Percentiles rank a stretch among this genome's conserved stretches.
Conservation (phyloP, 1,284 basidiomycete genomes). For the Rugosomyces carneus region DNA sequence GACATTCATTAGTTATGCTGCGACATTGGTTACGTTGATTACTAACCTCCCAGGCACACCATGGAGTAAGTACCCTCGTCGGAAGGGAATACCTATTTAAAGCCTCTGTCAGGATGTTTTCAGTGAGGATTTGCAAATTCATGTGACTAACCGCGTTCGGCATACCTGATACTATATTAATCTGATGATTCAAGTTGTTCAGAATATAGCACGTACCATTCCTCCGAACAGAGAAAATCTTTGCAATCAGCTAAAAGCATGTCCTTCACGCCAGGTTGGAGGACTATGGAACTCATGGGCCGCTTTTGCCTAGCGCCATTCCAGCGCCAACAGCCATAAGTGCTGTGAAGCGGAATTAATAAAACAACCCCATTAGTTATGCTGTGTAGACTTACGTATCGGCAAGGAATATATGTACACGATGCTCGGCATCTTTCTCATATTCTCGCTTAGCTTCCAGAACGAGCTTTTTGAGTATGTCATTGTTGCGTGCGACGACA, state of each 20-base stretch:
- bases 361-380: constrained; percentile 5
- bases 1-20: constrained; percentile 15
- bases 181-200: constrained; percentile 1
- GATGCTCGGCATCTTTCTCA: constrained; percentile 82
- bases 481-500: constrained; percentile 79
- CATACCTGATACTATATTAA: constrained; percentile 53
- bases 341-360: constrained; percentile 30
- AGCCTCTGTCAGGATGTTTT: constrained; percentile 6
- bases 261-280: constrained; percentile 80
- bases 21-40: constrained; percentile 10
- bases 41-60: constrained; percentile 77
- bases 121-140: constrained; percentile 9
- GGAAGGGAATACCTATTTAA: constrained; percentile 71
- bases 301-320: constrained; percentile 81
- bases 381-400: constrained; percentile 61
- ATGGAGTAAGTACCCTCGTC: constrained; percentile 77
- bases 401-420: constrained; percentile 81
- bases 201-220: constrained; percentile 54
- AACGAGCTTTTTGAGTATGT: constrained; percentile 77
- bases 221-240: constrained; percentile 77
- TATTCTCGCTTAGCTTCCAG: constrained; percentile 81
- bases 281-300: constrained; percentile 81
- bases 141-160: constrained; percentile 61
- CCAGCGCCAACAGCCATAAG: constrained; percentile 76
- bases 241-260: constrained; percentile 81